Evolutionary conservation across 2,329 filamentous ascomycete genomes (phyloP).

Genomic region (Ophiosphaerella korrae): DNA sequence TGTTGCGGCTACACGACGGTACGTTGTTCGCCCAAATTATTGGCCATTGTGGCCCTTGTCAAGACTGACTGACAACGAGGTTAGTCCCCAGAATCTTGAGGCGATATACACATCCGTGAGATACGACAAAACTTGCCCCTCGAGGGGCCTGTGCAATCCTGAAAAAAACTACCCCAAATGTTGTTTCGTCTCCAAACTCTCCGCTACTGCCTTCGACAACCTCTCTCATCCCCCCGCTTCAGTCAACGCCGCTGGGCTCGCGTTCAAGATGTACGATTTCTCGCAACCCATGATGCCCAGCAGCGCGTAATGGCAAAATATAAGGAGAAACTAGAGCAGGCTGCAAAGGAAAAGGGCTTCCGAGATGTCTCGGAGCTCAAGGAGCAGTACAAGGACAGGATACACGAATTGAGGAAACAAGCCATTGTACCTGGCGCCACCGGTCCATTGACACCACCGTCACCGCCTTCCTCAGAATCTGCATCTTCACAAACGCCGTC

Average conservation of each 20-base stretch:
- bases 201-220: constrained; percentile 39
- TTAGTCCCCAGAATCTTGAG: no score
- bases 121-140: no score
- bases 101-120: no score
- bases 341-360: constrained; percentile 75
- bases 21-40: no score
- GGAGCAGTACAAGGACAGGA: constrained; percentile 83
- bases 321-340: constrained; percentile 79
- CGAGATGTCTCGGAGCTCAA: constrained; percentile 76
- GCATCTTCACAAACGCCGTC: constrained; percentile 11
- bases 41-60: no score
- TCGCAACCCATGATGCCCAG: constrained; percentile 75
- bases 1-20: no score
- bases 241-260: constrained; percentile 84
- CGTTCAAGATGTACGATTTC: constrained; percentile 89
- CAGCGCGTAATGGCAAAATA: constrained; percentile 81
- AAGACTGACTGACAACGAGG: no score
- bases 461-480: constrained; percentile 11
- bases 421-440: constrained; percentile 62
- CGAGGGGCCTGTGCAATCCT: not conserved
- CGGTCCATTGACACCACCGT: constrained; percentile 46
- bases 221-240: constrained; percentile 32
- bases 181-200: constrained; percentile 35
- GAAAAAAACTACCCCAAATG: constrained; percentile 10
- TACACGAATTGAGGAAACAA: constrained; percentile 70